Percentiles rank a stretch among this genome's conserved stretches.
These are phyloP conservation scores for Pyrus hybrid DNA, from an alignment of 331 rosid genomes.

Conservation along the genomic window DNA sequence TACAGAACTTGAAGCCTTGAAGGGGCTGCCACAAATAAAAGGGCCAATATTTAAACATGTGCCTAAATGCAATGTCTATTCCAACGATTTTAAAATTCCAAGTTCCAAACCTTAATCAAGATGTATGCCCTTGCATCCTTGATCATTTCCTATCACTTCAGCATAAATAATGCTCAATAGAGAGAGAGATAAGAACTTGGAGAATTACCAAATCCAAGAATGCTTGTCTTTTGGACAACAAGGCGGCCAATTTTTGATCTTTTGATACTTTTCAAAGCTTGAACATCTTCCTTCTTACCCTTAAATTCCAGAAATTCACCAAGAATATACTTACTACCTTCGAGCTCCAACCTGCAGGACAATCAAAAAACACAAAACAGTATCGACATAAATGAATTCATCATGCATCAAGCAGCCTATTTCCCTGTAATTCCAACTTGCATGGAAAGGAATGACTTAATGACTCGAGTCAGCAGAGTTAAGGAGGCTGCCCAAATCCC, in stretches of 20 bases:
- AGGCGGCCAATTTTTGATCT: slow-evolving; percentile 71
- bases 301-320: slow-evolving; percentile 91
- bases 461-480: neutral
- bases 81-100: neutral
- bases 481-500: neutral
- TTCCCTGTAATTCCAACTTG: neutral
- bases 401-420: neutral
- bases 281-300: slow-evolving; percentile 69
- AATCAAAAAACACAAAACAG: neutral
- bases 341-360: slow-evolving; percentile 62
- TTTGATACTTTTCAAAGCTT: slow-evolving; percentile 52
- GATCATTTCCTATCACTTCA: neutral
- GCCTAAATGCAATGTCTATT: neutral
- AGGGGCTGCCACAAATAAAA: slow-evolving; percentile 44
- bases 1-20: slow-evolving; percentile 67
- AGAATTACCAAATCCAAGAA: slow-evolving; percentile 76
- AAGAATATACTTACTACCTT: slow-evolving; percentile 53
- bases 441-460: neutral
- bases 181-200: neutral
- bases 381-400: neutral
- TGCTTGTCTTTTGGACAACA: slow-evolving; percentile 66
- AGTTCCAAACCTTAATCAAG: neutral
- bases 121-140: neutral
- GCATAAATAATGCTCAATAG: neutral
- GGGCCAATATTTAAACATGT: neutral